These are phyloP conservation scores for Cucurbita pepo DNA, from an alignment of 306 rosid genomes.

Conservation along the genomic window DNA sequence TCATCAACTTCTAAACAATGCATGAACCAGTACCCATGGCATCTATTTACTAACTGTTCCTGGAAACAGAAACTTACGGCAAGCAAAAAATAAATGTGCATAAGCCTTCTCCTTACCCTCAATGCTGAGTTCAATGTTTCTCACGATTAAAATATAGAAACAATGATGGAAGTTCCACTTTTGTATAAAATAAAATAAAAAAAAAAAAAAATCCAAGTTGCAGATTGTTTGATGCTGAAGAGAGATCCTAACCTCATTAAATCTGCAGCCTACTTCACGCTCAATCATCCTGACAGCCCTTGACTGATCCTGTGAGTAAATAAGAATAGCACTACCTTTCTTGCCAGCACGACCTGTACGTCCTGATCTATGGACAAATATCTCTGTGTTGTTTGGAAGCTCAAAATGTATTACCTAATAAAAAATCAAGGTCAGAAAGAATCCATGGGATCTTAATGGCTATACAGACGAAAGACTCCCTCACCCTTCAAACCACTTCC, in stretches of 20 bases:
- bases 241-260: conserved; percentile 46
- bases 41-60: background rate
- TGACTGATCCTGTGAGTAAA: conserved; percentile 47
- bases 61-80: background rate
- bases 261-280: conserved; percentile 76
- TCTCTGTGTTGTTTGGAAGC: conserved; percentile 81
- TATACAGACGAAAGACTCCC: background rate
- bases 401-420: conserved; percentile 76
- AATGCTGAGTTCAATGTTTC: background rate
- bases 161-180: background rate
- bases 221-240: background rate
- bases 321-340: conserved; percentile 77
- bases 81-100: background rate
- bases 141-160: background rate
- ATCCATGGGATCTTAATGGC: background rate
- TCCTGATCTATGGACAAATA: conserved; percentile 98
- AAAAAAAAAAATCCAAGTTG: background rate
- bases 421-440: background rate
- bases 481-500: background rate
- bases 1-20: background rate
- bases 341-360: conserved; percentile 98
- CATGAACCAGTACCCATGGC: background rate
- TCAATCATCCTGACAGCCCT: conserved; percentile 61
- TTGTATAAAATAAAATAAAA: background rate
- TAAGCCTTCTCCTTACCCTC: background rate